Evolutionary conservation across 2,329 filamentous ascomycete species (phyloP).

Genomic region (Clonostachys chloroleuca): DNA sequence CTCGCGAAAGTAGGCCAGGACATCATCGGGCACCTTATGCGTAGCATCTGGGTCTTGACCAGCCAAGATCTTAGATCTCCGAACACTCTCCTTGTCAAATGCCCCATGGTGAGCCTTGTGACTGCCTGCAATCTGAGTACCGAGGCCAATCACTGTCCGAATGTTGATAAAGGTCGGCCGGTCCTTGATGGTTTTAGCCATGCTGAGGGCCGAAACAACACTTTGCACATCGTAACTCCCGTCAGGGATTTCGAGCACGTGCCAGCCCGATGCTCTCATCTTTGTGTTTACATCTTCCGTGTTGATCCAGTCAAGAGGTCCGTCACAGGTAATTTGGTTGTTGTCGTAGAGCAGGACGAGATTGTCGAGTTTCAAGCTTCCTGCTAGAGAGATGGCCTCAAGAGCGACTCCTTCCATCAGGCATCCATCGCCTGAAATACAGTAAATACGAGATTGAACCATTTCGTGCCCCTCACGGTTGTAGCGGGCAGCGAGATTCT

Average conservation of each 20-base stretch:
- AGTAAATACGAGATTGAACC: slow-evolving; percentile 45
- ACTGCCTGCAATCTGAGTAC: slow-evolving; percentile 36
- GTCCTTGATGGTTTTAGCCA: slow-evolving; percentile 24
- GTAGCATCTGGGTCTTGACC: slow-evolving; percentile 11
- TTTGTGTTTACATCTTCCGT: slow-evolving; percentile 50
- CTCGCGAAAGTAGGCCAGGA: slow-evolving; percentile 47
- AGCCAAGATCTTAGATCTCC: slow-evolving; percentile 16
- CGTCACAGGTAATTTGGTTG: slow-evolving; percentile 53
- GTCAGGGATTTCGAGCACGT: slow-evolving; percentile 45
- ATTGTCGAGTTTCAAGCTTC: slow-evolving; percentile 45
- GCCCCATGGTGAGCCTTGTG: slow-evolving; percentile 54
- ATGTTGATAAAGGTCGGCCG: slow-evolving; percentile 55
- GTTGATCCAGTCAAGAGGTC: slow-evolving; percentile 44
- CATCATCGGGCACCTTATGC: slow-evolving; percentile 30
- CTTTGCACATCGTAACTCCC: slow-evolving; percentile 40
- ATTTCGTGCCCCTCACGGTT: slow-evolving; percentile 43
- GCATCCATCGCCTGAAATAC: slow-evolving; percentile 50
- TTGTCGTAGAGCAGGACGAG: slow-evolving; percentile 52
- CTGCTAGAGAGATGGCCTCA: slow-evolving; percentile 49
- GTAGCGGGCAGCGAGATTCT: slow-evolving; percentile 44
- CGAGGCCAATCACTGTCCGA: slow-evolving; percentile 49
- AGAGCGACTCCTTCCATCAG: slow-evolving; percentile 50
- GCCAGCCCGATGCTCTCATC: slow-evolving; percentile 47
- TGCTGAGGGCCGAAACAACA: slow-evolving; percentile 37
- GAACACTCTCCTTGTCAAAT: slow-evolving; percentile 47